Percentiles rank a stretch among this genome's conserved stretches.
Conservation (phyloP, 768 basidiomycete species). For the Mycena indigotica region DNA sequence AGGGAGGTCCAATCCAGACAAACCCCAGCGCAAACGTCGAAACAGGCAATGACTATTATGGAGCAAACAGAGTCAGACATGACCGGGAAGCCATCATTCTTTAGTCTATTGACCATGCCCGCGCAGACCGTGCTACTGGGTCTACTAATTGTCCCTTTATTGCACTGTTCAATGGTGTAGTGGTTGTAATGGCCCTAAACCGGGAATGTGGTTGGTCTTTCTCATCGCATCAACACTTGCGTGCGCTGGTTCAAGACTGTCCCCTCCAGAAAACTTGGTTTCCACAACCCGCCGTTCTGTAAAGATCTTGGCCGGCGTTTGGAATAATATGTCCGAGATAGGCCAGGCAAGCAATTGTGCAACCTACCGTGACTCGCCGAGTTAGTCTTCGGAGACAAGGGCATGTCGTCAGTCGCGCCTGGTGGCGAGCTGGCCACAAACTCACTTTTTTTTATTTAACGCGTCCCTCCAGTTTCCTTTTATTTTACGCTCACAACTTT, state of each 20-base stretch:
- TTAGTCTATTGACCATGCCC: too few relatives aligned
- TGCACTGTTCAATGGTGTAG: constrained; percentile 51
- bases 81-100: neutral
- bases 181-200: constrained; percentile 81
- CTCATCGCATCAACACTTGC: constrained; percentile 60
- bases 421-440: constrained; percentile 75
- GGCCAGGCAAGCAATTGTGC: constrained; percentile 94
- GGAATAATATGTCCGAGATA: constrained; percentile 85
- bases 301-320: constrained; percentile 65
- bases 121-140: too few relatives aligned
- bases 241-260: constrained; percentile 94
- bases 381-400: constrained; percentile 93
- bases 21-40: constrained; percentile 18
- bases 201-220: constrained; percentile 77
- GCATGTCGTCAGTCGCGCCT: constrained; percentile 81
- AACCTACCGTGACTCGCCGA: constrained; percentile 82
- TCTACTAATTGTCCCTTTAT: too few relatives aligned
- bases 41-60: constrained; percentile 4
- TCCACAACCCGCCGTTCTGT: constrained; percentile 65
- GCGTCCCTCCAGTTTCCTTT: too few relatives aligned
- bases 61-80: constrained; percentile 8
- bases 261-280: constrained; percentile 96
- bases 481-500: constrained; percentile 3
- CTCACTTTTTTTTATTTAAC: constrained; percentile 65
- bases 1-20: constrained; percentile 16